Percentiles rank a stretch among this genome's conserved stretches.
These are phyloP conservation scores for Priceomyces haplophilus DNA, from an alignment of 805 yeast genomes.

Conservation along the genomic window DNA sequence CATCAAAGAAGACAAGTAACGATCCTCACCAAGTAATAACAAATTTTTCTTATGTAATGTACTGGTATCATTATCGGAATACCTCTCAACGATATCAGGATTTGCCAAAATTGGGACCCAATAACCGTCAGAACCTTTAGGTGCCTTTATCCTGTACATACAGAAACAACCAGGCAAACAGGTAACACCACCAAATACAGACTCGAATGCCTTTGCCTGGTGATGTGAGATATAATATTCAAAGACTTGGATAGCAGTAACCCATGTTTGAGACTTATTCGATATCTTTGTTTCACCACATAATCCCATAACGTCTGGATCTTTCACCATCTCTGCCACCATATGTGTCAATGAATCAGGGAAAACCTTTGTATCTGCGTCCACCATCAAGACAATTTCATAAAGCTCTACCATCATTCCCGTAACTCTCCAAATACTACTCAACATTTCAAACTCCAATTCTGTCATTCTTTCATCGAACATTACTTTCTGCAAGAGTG, in stretches of 20 bases:
- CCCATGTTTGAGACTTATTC: constrained; percentile 81
- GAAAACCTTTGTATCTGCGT: constrained; percentile 86
- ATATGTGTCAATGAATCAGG: constrained; percentile 88
- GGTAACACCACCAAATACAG: constrained; percentile 92
- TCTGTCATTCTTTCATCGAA: constrained; percentile 94
- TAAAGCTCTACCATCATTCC: constrained; percentile 82
- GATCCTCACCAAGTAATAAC: constrained; percentile 84
- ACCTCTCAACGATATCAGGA: constrained; percentile 90
- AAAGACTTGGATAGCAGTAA: constrained; percentile 88
- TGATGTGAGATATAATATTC: constrained; percentile 93
- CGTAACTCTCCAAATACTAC: constrained; percentile 74
- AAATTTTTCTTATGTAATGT: constrained; percentile 85
- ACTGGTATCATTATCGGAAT: constrained; percentile 79
- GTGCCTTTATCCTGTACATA: constrained; percentile 87
- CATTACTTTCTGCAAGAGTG: constrained; percentile 80
- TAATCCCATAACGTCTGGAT: constrained; percentile 84
- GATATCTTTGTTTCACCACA: constrained; percentile 95
- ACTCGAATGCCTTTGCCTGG: constrained; percentile 90
- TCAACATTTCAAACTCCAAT: constrained; percentile 74
- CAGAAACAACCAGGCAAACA: constrained; percentile 96
- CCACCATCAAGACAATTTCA: constrained; percentile 86
- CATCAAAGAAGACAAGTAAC: constrained; percentile 82
- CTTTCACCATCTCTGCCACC: constrained; percentile 85
- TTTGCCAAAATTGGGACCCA: constrained; percentile 95
- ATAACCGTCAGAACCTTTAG: constrained; percentile 63